Evolutionary conservation across 2,329 filamentous ascomycete species (phyloP), one percentile per base, ranked within the genome.

Genomic region (Cytospora schulzeri): DNA sequence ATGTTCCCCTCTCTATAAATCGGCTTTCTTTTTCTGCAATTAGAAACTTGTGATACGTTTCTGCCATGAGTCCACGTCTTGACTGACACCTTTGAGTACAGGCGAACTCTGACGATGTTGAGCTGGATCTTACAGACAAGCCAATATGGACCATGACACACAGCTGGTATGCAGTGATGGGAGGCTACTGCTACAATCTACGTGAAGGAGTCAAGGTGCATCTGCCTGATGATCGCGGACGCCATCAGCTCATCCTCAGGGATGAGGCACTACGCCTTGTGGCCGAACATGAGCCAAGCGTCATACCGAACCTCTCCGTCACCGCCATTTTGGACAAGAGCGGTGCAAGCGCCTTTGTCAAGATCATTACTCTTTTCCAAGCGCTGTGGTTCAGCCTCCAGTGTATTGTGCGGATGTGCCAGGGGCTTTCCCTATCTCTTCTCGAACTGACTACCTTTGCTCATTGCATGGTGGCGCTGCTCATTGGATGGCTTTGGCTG

Each of bases 341-440:
- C 65, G 76, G 76, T 59, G 68, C 69, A 24, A 70, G 73, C 57
- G 57, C 57, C 2, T 69, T 76, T 24, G 68, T 73, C 26, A 75
- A 76, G 62, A 64, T 68, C 1, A 65, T 78, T 9, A 72, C 73
- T 2, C 69, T 70, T 31, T 35, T 77, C 3, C 77, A 78, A 67
- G 74, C 73, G 1, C 60, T 67, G 26, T 78, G 76, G 76, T 75
- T 78, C 60, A 61, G 74, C 6, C 41, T 76, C 2, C 75, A 78
- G 59, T 68, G 66, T 41, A 62, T 77, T 31, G 72, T 70, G 15
- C 70, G 76, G 3, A 64, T 72, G 14, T 66, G 66, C 4, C 67
- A 74, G 48, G 66, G 69, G 4, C 67, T 77, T 1, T 72, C 75
- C 5, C 57, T 77, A 5, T 72, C 72, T 1, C 69, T 76, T 8